Base-by-base conservation (phyloP, 352 stramenopile species). In the Blastocystis hominis region DNA sequence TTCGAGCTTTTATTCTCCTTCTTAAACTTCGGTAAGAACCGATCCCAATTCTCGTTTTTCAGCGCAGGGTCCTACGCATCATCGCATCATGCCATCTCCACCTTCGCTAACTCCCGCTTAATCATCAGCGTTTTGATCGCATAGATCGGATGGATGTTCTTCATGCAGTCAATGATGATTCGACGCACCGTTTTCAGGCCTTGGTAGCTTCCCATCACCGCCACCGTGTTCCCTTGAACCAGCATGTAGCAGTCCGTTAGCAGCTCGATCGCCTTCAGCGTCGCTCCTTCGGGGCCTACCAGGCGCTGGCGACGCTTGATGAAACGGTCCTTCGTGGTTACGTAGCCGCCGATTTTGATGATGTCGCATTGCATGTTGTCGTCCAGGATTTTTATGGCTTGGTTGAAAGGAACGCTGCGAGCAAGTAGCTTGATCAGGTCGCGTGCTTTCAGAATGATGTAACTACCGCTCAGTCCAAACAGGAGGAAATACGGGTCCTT, bases 101-200 rank as follows among this genome's bases (percentile, higher is more conserved):
- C 75, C 69, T 98, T 98, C 17, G 94, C 94, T n/a, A 99, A 91
- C 91, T 99, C 97, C 50, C 95, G 94, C 91, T 98, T 97, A 90
- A 99, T 99, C 97, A 99, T 99, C 30, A 99, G 91, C n/a, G 95
- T 95, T 92, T 99, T 99, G 81, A 99, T 98, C 89, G 99, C 98
- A 93, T 98, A 99, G 76, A 99, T 97, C 44, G 97, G 97, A 89
- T 99, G 97, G 56, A 99, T 95, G 90, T 99, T 99, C n/a, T 96
- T 94, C 90, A 99, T 98, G 90, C 96, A 99, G 90, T 99, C 97
- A 86, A 98, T 91, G 24, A 99, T 94, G 47, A 99, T 97, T 72
- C 96, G 97, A 62, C 96, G 93, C 50, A 97, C 94, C 68, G 91
- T 90, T 77, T 93, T 93, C 47, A 93, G 78, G 30, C 90, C 91